Percentiles rank a stretch among this genome's conserved stretches.
These are phyloP conservation scores for Rhododendron mucronatum DNA, from an alignment of 148 eudicot genomes.

Conservation along the genomic window DNA sequence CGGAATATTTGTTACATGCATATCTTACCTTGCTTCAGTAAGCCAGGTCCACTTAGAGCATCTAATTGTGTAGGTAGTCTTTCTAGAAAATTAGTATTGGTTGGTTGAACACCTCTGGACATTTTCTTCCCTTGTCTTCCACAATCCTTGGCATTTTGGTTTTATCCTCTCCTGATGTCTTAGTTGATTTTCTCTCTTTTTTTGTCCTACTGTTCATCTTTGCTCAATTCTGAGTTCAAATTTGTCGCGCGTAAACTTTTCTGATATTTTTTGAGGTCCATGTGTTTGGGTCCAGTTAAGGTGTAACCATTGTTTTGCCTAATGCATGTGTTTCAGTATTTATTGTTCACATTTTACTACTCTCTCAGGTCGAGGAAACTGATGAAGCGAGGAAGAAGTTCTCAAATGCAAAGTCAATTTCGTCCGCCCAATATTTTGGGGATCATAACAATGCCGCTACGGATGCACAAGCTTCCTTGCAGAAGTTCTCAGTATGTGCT, in stretches of 20 bases:
- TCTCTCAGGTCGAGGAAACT: conserved; percentile 71
- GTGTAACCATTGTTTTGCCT: neutral
- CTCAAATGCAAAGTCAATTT: conserved; percentile 92
- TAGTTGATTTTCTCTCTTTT: neutral
- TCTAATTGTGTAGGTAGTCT: neutral
- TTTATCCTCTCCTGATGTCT: neutral
- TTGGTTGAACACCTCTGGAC: neutral
- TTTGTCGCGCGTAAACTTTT: too few relatives aligned
- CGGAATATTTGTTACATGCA: neutral
- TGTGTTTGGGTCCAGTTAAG: neutral
- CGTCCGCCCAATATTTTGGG: conserved; percentile 88
- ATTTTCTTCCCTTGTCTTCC: neutral
- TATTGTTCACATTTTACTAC: neutral
- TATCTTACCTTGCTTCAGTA: neutral
- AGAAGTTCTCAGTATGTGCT: conserved; percentile 70
- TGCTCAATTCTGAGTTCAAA: too few relatives aligned
- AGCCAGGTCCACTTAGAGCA: neutral
- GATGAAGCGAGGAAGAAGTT: conserved; percentile 98
- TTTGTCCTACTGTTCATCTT: neutral
- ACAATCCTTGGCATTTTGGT: neutral
- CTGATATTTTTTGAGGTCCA: neutral
- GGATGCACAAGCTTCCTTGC: conserved; percentile 64
- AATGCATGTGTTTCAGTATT: conserved; percentile 2
- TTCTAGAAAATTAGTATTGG: too few relatives aligned
- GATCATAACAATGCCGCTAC: conserved; percentile 46